phyloP scores from a whole-genome alignment of 495 filamentous ascomycete species.

The Bombardia bombarda region DNA sequence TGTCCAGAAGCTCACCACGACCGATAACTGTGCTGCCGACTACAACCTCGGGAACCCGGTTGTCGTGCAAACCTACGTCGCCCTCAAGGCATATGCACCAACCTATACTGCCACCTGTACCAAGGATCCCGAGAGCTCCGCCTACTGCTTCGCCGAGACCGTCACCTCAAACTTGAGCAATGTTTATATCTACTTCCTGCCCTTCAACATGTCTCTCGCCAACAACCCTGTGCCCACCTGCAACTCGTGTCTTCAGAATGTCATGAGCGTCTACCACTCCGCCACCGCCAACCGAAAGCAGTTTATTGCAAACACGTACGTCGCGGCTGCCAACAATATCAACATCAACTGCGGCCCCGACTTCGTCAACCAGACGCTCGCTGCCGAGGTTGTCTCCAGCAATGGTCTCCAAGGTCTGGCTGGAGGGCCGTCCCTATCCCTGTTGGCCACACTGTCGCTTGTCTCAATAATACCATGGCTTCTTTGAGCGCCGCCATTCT shows the following conservation, averaged over 20 bases:
- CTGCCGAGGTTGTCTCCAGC: conserved; percentile 23
- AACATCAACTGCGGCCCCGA: conserved; percentile 55
- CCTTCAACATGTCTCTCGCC: conserved; percentile 64
- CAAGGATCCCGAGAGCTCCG: conserved; percentile 41
- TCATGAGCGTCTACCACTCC: conserved; percentile 59
- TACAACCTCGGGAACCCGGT: conserved; percentile 55
- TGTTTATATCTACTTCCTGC: conserved; percentile 74
- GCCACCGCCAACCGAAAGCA: conserved; percentile 53
- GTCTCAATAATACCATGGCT: no score
- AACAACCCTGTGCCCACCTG: conserved; percentile 58
- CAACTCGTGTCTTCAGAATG: conserved; percentile 56
- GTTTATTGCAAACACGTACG: conserved; percentile 51
- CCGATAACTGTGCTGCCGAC: conserved; percentile 63
- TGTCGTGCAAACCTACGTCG: conserved; percentile 57
- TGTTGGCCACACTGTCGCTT: no score
- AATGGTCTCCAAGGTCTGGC: no score
- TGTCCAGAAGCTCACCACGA: conserved; percentile 47
- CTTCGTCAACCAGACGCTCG: conserved; percentile 55
- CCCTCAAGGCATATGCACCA: conserved; percentile 63
- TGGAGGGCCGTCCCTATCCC: no score
- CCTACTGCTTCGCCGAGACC: conserved; percentile 75
- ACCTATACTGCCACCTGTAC: conserved; percentile 76
- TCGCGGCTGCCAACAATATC: conserved; percentile 53
- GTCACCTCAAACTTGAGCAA: conserved; percentile 60
- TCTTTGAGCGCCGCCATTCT: no score